Conservation (phyloP, 345 rosid genomes). For the Microthlaspi erraticum region DNA sequence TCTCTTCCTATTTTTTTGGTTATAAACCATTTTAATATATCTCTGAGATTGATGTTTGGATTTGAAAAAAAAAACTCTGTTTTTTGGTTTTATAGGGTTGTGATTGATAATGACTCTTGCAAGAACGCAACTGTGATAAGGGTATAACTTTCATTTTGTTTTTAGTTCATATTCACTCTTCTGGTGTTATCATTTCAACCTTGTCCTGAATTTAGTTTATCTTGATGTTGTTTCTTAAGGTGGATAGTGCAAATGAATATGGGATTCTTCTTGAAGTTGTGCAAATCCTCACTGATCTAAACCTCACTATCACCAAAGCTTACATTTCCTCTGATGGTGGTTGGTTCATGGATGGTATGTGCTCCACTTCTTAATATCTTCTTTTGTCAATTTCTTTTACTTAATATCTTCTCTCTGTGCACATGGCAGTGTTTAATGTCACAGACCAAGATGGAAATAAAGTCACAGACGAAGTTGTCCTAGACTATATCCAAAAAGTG, state of each 20-base stretch:
- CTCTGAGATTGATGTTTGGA: slow-evolving; percentile 28
- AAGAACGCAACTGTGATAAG: slow-evolving; percentile 85
- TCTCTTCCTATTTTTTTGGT: background rate
- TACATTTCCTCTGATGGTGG: slow-evolving; percentile 96
- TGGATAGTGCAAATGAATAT: slow-evolving; percentile 91
- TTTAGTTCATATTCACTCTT: slow-evolving; percentile 1
- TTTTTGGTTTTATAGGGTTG: slow-evolving; percentile 61
- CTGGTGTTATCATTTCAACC: background rate
- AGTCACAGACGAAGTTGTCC: slow-evolving; percentile 71
- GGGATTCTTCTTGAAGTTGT: slow-evolving; percentile 97
- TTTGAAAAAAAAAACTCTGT: slow-evolving; percentile 8
- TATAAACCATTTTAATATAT: slow-evolving; percentile 1
- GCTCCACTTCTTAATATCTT: background rate
- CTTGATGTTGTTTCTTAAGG: slow-evolving; percentile 53
- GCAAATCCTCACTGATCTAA: slow-evolving; percentile 90
- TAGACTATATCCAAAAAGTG: slow-evolving; percentile 81
- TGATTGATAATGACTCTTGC: slow-evolving; percentile 89
- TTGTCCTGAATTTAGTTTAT: slow-evolving; percentile 7
- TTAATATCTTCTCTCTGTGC: slow-evolving; percentile 25
- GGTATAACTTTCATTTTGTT: slow-evolving; percentile 50
- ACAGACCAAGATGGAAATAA: slow-evolving; percentile 89
- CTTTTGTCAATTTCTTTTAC: background rate
- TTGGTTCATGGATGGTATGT: slow-evolving; percentile 98
- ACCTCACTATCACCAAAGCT: slow-evolving; percentile 80
- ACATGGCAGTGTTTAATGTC: slow-evolving; percentile 73